phyloP scores from a whole-genome alignment of 2,329 filamentous ascomycete genomes.

The Coniella lustricola region DNA sequence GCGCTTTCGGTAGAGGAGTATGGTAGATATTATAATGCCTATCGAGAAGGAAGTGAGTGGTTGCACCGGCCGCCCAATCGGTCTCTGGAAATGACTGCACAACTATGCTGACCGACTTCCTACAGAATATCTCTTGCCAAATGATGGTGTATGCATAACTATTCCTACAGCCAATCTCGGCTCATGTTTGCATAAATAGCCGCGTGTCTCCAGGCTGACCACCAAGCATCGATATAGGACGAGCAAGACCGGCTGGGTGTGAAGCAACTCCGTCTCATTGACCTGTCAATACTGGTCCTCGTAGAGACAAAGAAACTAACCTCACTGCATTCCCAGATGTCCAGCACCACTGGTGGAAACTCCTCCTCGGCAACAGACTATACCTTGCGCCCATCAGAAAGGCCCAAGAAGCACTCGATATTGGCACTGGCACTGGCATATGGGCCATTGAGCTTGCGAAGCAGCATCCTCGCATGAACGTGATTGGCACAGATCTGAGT shows the following conservation, averaged over 20 bases:
- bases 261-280: background rate
- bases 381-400: background rate
- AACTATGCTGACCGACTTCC: background rate
- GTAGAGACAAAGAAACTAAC: background rate
- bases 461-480: conserved; percentile 8
- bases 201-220: too few relatives aligned
- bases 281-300: too few relatives aligned
- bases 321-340: background rate
- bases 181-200: too few relatives aligned
- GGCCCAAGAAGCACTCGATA: conserved; percentile 3
- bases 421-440: conserved; percentile 9
- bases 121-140: conserved; percentile 7
- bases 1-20: conserved; percentile 3
- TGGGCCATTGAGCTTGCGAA: conserved; percentile 9
- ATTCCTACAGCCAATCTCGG: background rate
- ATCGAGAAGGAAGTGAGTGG: conserved; percentile 8
- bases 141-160: conserved; percentile 3
- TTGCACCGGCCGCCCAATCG: background rate
- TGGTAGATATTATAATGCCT: conserved; percentile 5
- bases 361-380: conserved; percentile 1
- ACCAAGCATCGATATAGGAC: background rate
- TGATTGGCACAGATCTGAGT: conserved; percentile 19
- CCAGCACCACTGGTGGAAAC: conserved; percentile 5
- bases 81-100: background rate
- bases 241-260: conserved; percentile 9